Conservation (phyloP, 805 yeast species). For the Danielia reshetovae region DNA sequence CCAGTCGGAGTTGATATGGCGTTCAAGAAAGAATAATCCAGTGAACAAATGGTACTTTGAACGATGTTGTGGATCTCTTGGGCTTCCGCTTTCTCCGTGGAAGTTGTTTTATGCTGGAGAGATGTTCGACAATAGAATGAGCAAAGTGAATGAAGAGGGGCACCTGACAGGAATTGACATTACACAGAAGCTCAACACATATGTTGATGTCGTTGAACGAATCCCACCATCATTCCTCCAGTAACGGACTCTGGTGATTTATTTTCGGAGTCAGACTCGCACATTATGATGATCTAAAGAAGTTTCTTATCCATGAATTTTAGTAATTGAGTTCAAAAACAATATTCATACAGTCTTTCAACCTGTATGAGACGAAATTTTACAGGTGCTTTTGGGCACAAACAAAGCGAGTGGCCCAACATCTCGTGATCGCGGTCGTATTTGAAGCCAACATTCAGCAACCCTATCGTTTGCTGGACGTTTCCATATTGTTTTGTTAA, state of each 20-base stretch:
- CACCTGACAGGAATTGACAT: conserved; percentile 11
- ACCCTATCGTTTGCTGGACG: not conserved
- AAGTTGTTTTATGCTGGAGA: conserved; percentile 41
- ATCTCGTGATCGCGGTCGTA: too few relatives aligned
- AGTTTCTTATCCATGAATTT: too few relatives aligned
- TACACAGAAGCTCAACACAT: conserved; percentile 10
- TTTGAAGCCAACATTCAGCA: too few relatives aligned
- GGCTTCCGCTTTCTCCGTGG: conserved; percentile 34
- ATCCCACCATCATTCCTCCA: conserved; percentile 11
- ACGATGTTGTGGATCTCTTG: conserved; percentile 68
- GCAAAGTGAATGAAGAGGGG: conserved; percentile 14
- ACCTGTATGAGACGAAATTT: too few relatives aligned
- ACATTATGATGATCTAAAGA: not conserved
- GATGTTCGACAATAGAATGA: conserved; percentile 33
- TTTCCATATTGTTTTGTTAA: not conserved
- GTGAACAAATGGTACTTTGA: conserved; percentile 98
- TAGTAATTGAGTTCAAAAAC: too few relatives aligned
- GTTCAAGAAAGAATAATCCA: conserved; percentile 82
- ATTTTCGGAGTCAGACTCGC: too few relatives aligned
- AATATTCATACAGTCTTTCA: too few relatives aligned
- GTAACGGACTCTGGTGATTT: too few relatives aligned
- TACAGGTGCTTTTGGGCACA: too few relatives aligned
- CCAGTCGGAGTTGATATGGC: conserved; percentile 79
- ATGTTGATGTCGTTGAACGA: conserved; percentile 10
- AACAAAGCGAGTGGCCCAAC: too few relatives aligned